Conservation (phyloP, 2,329 filamentous ascomycete genomes). For the Verticillium albo-atrum region DNA sequence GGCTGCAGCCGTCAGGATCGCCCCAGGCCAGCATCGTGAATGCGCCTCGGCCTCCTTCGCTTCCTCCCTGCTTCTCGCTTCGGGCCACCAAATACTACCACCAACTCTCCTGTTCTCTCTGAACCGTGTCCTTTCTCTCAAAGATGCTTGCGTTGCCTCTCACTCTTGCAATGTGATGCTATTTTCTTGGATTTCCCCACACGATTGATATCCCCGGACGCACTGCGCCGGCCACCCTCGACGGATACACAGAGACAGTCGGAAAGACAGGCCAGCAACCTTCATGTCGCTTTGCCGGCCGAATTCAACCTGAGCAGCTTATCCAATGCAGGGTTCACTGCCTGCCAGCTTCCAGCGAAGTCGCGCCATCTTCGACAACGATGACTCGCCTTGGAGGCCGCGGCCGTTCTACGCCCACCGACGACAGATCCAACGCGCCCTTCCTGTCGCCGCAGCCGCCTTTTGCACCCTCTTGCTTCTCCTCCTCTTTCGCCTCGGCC, state of each 20-base stretch:
- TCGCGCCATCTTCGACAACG: slow-evolving; percentile 2
- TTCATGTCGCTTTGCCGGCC: background rate
- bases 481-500: background rate
- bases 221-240: background rate
- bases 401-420: background rate
- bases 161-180: background rate
- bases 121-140: background rate
- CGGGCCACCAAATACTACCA: background rate
- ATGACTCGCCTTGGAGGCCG: background rate
- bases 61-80: background rate
- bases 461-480: background rate
- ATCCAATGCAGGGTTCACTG: slow-evolving; percentile 1
- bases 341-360: background rate
- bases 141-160: background rate
- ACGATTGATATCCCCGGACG: background rate
- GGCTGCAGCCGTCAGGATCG: background rate
- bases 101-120: background rate
- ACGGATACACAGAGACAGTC: background rate
- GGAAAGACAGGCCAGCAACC: background rate
- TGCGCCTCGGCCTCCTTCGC: background rate
- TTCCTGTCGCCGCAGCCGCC: background rate
- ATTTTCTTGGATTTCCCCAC: background rate
- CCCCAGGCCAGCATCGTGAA: background rate
- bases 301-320: background rate
- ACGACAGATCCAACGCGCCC: background rate